Evolutionary conservation across 2,329 filamentous ascomycete species (phyloP).

Genomic region (Trichoderma koningiopsis): DNA sequence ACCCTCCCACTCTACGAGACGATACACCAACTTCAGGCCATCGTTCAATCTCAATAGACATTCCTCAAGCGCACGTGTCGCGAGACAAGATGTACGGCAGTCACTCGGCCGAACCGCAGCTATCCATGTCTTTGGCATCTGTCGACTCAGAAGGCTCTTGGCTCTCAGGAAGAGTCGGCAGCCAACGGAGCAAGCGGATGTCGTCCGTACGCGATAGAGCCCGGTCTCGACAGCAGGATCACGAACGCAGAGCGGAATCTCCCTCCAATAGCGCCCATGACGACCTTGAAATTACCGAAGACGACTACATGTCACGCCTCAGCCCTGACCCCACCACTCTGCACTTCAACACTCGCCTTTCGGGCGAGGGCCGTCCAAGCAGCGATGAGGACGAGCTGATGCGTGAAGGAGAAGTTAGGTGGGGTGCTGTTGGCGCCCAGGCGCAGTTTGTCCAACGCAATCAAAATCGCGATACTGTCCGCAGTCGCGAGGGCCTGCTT

Average conservation of each 20-base stretch:
- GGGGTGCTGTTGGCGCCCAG: conserved; percentile 53
- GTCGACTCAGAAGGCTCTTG: conserved; percentile 96
- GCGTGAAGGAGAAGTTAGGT: conserved; percentile 50
- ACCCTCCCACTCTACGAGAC: conserved; percentile 40
- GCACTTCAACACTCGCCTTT: conserved; percentile 41
- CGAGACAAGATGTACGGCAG: conserved; percentile 33
- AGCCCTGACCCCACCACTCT: conserved; percentile 35
- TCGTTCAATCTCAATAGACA: conserved; percentile 43
- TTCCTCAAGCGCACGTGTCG: conserved; percentile 30
- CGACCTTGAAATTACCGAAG: conserved; percentile 63
- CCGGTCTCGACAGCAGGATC: conserved; percentile 37
- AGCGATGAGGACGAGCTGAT: conserved; percentile 59
- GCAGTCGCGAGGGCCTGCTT: conserved; percentile 56
- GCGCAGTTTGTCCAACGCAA: conserved; percentile 59
- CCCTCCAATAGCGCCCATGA: conserved; percentile 58
- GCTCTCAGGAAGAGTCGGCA: conserved; percentile 75
- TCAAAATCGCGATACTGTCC: conserved; percentile 48
- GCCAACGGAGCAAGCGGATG: conserved; percentile 52
- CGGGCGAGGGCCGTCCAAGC: conserved; percentile 56
- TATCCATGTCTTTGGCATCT: conserved; percentile 86
- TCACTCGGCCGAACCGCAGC: conserved; percentile 60
- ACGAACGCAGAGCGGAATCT: conserved; percentile 43
- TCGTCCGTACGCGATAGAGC: conserved; percentile 49
- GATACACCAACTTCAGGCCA: conserved; percentile 52
- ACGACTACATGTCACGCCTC: conserved; percentile 69